phyloP scores from a whole-genome alignment of 208 protist species.

The Crithidia brevicula region DNA sequence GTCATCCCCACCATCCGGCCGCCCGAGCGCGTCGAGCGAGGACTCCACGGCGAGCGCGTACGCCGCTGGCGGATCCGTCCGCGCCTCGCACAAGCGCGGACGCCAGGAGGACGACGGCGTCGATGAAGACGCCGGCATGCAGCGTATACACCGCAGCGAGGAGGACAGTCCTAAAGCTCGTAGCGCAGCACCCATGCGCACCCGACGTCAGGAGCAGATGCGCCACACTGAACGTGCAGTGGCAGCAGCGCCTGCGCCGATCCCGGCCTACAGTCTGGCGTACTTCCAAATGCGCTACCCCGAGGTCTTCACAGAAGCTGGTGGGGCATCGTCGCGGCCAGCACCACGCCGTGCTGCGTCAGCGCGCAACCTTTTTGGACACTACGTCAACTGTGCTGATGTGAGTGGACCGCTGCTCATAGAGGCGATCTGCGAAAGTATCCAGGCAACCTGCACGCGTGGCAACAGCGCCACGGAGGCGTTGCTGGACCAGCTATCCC shows the following conservation, averaged over 20 bases:
- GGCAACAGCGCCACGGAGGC: constrained; percentile 33
- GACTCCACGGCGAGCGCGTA: constrained; percentile 24
- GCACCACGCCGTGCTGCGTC: constrained; percentile 1
- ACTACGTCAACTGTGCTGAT: constrained; percentile 88
- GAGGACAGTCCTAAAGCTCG: no score
- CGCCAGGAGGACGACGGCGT: constrained; percentile 2
- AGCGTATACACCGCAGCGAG: not conserved
- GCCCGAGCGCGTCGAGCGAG: constrained; percentile 18
- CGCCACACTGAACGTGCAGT: no score
- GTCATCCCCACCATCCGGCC: constrained; percentile 13
- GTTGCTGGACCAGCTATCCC: constrained; percentile 36
- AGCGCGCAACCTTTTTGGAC: constrained; percentile 40
- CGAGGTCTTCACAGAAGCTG: constrained; percentile 21
- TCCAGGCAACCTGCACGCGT: constrained; percentile 43
- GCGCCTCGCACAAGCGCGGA: constrained; percentile 1
- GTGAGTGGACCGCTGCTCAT: constrained; percentile 48
- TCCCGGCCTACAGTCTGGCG: constrained; percentile 9
- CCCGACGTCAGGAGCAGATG: no score
- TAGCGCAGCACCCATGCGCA: not conserved
- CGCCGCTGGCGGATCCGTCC: constrained; percentile 14
- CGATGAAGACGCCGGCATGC: not conserved
- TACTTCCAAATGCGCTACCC: constrained; percentile 38
- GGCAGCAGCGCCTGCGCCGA: no score
- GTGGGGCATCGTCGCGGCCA: not conserved
- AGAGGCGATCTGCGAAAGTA: constrained; percentile 46